These are phyloP conservation scores for Psilocybe sp. DNA, from an alignment of 768 basidiomycete genomes.

Conservation along the genomic window DNA sequence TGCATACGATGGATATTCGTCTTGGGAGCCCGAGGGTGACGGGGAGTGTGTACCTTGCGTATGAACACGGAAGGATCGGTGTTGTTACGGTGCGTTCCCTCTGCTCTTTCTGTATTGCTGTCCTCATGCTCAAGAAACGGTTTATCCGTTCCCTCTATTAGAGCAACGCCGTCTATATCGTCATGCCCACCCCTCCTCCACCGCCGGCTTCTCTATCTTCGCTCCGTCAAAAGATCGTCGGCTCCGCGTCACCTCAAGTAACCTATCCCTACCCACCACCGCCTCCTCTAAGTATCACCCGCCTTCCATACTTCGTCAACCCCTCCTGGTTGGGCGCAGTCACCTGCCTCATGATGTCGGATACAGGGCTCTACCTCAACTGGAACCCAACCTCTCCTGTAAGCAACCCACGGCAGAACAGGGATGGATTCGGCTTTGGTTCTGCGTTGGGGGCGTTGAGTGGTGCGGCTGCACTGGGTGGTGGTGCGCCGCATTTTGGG, in stretches of 20 bases:
- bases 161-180: constrained; percentile 29
- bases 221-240: too few species aligned
- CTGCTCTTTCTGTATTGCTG: constrained; percentile 5
- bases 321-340: constrained; percentile 26
- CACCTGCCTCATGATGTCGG: constrained; percentile 56
- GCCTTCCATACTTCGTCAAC: constrained; percentile 29
- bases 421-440: too few species aligned
- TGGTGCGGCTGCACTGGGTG: background rate
- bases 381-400: constrained; percentile 25
- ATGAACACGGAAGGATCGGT: constrained; percentile 40
- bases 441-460: too few species aligned
- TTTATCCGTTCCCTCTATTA: constrained; percentile 2
- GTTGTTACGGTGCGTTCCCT: constrained; percentile 42
- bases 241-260: background rate
- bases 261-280: background rate
- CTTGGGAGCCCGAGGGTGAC: constrained; percentile 34
- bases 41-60: constrained; percentile 45
- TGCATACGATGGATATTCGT: constrained; percentile 36
- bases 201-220: background rate
- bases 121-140: background rate
- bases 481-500: constrained; percentile 14
- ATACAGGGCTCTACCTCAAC: constrained; percentile 49
- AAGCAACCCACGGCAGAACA: too few species aligned
- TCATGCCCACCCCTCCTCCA: constrained; percentile 21
- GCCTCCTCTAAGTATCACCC: constrained; percentile 22